These are phyloP conservation scores for Neopestalotiopsis sp. DNA, from an alignment of 2,329 filamentous ascomycete genomes.

Conservation along the genomic window DNA sequence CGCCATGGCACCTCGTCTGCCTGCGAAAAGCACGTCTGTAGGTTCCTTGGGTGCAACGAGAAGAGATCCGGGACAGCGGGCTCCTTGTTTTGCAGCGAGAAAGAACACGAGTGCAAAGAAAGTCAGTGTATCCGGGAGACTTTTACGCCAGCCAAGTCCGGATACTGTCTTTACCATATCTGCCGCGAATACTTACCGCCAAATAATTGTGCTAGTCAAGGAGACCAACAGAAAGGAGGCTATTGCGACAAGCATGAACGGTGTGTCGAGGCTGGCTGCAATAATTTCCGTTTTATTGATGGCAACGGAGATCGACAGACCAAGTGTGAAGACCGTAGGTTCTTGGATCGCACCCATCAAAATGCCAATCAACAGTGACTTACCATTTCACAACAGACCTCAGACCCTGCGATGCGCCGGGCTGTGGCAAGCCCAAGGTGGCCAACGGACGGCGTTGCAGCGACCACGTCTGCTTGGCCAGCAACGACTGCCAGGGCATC, in stretches of 20 bases:
- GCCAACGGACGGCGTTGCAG: neutral
- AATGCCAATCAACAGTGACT: neutral
- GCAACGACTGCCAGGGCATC: neutral
- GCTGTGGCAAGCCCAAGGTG: neutral
- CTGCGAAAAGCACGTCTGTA: conserved; percentile 19
- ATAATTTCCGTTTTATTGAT: conserved; percentile 5
- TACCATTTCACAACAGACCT: neutral
- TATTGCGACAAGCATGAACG: conserved; percentile 27
- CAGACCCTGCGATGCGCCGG: neutral
- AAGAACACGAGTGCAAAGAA: conserved; percentile 27
- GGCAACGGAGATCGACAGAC: conserved; percentile 13
- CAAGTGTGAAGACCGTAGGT: conserved; percentile 29
- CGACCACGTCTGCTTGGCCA: neutral
- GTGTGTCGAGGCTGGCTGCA: conserved; percentile 22
- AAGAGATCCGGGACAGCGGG: conserved; percentile 22
- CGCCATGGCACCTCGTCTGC: conserved; percentile 21
- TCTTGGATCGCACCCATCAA: neutral
- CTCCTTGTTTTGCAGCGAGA: conserved; percentile 29
- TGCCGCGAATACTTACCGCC: conserved; percentile 21
- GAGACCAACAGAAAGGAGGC: conserved; percentile 22
- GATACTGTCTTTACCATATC: conserved; percentile 27
- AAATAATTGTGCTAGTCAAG: conserved; percentile 23
- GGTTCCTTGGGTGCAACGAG: conserved; percentile 16
- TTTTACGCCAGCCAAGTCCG: conserved; percentile 14
- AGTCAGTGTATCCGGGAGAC: conserved; percentile 19